These are phyloP conservation scores for Musa acuminata DNA, from an alignment of 176 grass and related monocot species.

Conservation along the genomic window DNA sequence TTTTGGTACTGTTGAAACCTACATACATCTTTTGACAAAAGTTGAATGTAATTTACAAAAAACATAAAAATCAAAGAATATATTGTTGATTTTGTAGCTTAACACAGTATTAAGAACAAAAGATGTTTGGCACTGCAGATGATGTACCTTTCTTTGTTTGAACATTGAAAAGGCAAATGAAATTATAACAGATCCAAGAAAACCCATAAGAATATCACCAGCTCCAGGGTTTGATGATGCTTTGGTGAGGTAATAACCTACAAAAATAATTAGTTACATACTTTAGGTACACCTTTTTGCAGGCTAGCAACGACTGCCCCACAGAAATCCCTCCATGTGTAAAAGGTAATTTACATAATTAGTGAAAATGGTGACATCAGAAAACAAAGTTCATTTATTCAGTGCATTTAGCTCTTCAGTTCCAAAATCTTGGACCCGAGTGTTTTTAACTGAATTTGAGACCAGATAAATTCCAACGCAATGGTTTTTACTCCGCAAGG, in stretches of 20 bases:
- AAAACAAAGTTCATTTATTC: not conserved
- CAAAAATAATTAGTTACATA: constrained; percentile 11
- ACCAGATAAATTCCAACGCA: too few relatives aligned
- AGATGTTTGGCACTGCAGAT: not conserved
- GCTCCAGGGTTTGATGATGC: constrained; percentile 78
- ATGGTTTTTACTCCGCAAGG: too few relatives aligned
- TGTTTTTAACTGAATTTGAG: too few relatives aligned
- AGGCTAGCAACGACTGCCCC: too few relatives aligned
- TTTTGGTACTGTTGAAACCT: not conserved
- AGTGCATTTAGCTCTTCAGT: not conserved
- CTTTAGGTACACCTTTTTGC: not conserved
- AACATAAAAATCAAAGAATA: not conserved
- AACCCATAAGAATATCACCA: constrained; percentile 83
- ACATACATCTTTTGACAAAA: not conserved
- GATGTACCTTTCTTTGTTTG: constrained; percentile 79
- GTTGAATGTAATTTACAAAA: not conserved
- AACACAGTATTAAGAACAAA: not conserved
- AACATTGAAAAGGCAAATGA: constrained; percentile 97
- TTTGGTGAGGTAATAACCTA: constrained; percentile 88
- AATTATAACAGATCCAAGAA: constrained; percentile 93
- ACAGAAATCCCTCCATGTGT: not conserved
- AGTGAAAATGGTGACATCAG: not conserved
- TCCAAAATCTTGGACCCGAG: not conserved
- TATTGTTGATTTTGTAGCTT: not conserved
- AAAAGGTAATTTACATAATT: not conserved